Evolutionary conservation across 2,329 filamentous ascomycete genomes (phyloP).

Genomic region (Fusarium cyanostomum): DNA sequence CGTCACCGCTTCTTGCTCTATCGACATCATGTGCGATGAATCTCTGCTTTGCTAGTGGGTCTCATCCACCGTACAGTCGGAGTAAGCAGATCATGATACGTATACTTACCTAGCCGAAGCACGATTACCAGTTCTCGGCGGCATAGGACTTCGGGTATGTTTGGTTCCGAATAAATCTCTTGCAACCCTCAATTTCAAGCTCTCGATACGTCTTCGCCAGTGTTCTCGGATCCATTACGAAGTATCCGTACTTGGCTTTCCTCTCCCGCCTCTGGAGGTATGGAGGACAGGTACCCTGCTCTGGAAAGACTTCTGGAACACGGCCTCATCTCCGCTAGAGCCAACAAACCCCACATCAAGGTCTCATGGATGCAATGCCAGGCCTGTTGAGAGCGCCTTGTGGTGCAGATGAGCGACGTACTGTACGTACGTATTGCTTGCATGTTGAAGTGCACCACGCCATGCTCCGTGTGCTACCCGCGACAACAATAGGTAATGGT

Average conservation of each 20-base stretch:
- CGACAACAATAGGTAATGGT: not conserved
- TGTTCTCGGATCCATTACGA: constrained; percentile 4
- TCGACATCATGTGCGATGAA: constrained; percentile 22
- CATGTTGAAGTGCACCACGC: constrained; percentile 30
- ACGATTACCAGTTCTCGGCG: not conserved
- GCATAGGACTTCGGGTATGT: not conserved
- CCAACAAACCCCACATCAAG: constrained; percentile 4
- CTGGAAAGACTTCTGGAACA: constrained; percentile 40
- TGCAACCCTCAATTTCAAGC: not conserved
- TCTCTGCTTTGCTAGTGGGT: constrained; percentile 15
- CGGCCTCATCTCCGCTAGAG: constrained; percentile 35
- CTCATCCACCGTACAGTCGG: constrained; percentile 8
- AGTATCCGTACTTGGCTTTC: not conserved
- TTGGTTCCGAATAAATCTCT: not conserved
- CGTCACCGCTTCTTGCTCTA: constrained; percentile 33
- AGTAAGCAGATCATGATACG: constrained; percentile 5
- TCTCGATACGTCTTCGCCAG: not conserved
- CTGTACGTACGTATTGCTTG: constrained; percentile 31
- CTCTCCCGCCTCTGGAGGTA: not conserved
- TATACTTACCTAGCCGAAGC: not conserved
- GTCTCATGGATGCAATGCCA: constrained; percentile 8
- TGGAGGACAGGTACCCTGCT: constrained; percentile 10
- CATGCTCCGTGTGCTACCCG: constrained; percentile 8
- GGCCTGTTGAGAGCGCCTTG: constrained; percentile 11
- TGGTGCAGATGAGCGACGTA: constrained; percentile 9